Evolutionary conservation across 2,329 filamentous ascomycete genomes (phyloP), one percentile per base, ranked within the genome.

Genomic region (Diaporthe australafricana): DNA sequence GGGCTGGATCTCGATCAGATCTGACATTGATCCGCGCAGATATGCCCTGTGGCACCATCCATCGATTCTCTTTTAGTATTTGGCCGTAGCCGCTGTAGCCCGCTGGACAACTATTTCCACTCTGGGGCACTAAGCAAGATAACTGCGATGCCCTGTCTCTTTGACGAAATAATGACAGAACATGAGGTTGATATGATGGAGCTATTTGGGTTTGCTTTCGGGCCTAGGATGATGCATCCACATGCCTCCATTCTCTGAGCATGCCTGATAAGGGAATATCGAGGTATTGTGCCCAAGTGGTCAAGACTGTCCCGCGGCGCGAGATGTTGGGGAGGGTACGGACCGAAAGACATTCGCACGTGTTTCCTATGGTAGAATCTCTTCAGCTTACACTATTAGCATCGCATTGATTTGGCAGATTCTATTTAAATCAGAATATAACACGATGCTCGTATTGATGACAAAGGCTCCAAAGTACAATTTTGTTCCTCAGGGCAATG

Each of bases 1-100:
- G 57, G n/a, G 40, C 14, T 42, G 60, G 42, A 63, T 63, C 60
- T 63, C 60, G 60, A 63, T 48, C 60, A 42, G 57, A 63, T 63
- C 57, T 63, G 40, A 17, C 42, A 47, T n/a, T n/a, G n/a, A n/a
- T 17, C 40, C 40, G 57, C 57, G 42, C 25, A 35, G 45, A 12
- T 63, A 11, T 22, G n/a, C 38, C 25, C 40, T 48, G 57, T 35
- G 20, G 40, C 25, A 8, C 56, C 56, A 35, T 22, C 38, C 17
- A 20, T 45, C 38, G 38, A 11, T 11, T 32, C 27, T n/a, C 27
- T 25, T 20, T 48, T 40, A 47, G 40, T 62, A n/a, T 62, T 62
- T 62, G 45, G 32, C 27, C 57, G 8, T 63, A 63, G 57, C 57
- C 40, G 57, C 57, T 48, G 42, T 47, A 48, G 42, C 57, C 56